Base-by-base conservation (phyloP, 768 basidiomycete genomes). In the Cyathus striatus region DNA sequence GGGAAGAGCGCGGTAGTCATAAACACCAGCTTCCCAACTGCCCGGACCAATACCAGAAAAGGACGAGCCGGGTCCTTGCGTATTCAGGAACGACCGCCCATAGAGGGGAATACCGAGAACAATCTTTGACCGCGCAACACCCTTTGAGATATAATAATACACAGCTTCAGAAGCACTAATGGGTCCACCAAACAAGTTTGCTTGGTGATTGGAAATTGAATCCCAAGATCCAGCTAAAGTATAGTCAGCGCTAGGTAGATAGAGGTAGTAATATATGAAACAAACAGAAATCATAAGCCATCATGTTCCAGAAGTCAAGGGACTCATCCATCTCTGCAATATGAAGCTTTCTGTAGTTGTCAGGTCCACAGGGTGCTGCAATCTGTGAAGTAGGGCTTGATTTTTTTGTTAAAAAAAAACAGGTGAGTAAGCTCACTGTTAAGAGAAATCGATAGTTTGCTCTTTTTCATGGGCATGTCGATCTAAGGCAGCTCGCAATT, bases 241-340 rank as follows among this genome's bases (percentile, higher is more conserved):
- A 23, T 18, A 23, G 34, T 47, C 21, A 48, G 42, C 43, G 12
- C 23, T 18, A 37, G 33, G 5, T 14, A 26, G 30, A 16, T 24
- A 34, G n/a, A 23, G 23, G 12, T 22, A 42, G 34, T 14, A n/a
- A 20, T 26, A 32, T 24, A 20, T 26, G 17, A 37, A 22, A 62
- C 75, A 43, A 50, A 85, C 86, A 77, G 53, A 85, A 90, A 58
- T 90, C 89, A 50, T 91, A 90, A 1, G 86, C 82, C 96, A 99
- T 99, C 61, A 99, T 65, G 59, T 99, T 98, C 94, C 93, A 98
- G 60, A 97, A 93, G 55, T 91, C 88, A 18, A 99, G 80, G 45
- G 76, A 83, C 46, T 72, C 72, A 58, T 93, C 85, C 94, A 99
- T 98, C 47, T 89, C 89, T 18, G 62, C 65, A 36, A 92, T 71